Percentiles rank a stretch among this genome's conserved stretches.
Conservation (phyloP, 441 rosid genomes). For the Brassica hybrid region DNA sequence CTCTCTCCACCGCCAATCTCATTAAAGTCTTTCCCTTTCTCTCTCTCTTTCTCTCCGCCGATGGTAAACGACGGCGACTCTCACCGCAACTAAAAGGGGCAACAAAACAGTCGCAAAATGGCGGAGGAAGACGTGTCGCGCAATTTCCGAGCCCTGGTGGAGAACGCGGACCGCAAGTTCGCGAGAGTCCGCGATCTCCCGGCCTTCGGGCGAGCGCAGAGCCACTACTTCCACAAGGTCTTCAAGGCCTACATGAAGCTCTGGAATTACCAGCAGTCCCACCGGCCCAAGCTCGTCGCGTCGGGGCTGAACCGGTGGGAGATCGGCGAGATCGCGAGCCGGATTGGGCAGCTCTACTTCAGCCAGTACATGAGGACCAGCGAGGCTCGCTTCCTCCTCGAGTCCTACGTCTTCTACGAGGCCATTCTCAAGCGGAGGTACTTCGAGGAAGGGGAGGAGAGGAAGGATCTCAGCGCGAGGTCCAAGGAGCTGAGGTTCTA, state of each 20-base stretch:
- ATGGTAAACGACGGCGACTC: slow-evolving; percentile 43
- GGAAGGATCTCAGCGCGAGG: slow-evolving; percentile 71
- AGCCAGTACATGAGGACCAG: slow-evolving; percentile 93
- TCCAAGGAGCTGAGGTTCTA: slow-evolving; percentile 87
- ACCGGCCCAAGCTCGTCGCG: slow-evolving; percentile 69
- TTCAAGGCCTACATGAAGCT: slow-evolving; percentile 93
- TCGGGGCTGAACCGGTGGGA: slow-evolving; percentile 92
- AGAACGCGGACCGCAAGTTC: slow-evolving; percentile 88
- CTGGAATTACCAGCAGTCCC: slow-evolving; percentile 93
- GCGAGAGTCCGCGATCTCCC: slow-evolving; percentile 86
- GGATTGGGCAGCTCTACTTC: slow-evolving; percentile 97
- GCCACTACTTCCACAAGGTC: slow-evolving; percentile 72
- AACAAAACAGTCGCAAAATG: slow-evolving; percentile 28
- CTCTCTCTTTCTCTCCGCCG: slow-evolving; percentile 33
- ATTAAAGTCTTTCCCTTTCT: slow-evolving; percentile 2
- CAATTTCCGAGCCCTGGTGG: slow-evolving; percentile 76
- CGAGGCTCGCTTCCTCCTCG: slow-evolving; percentile 80
- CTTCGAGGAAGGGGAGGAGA: slow-evolving; percentile 60
- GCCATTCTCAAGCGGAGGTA: slow-evolving; percentile 80
- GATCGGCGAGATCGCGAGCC: slow-evolving; percentile 97
- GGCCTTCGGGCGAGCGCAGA: slow-evolving; percentile 60
- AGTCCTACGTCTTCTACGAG: slow-evolving; percentile 87
- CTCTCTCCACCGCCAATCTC: background rate
- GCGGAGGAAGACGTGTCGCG: slow-evolving; percentile 52
- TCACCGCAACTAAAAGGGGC: slow-evolving; percentile 36